Conservation (phyloP, 768 basidiomycete species). For the Dacryopinax primogenitus region DNA sequence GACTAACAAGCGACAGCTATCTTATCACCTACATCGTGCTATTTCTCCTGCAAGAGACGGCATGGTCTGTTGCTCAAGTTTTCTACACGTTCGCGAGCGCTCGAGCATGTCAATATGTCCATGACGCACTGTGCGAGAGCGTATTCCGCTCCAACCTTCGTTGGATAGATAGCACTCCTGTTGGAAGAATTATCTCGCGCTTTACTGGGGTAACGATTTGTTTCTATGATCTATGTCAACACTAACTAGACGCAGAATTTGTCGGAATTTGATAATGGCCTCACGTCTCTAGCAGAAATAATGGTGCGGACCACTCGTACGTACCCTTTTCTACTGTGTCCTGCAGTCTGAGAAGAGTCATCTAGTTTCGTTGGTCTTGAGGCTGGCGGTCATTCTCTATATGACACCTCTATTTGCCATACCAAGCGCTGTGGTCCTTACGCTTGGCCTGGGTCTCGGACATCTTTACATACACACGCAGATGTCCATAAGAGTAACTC, state of each 20-base stretch:
- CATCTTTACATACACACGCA: conserved; percentile 45
- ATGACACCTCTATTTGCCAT: conserved; percentile 28
- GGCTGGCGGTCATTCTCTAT: background rate
- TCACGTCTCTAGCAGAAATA: background rate
- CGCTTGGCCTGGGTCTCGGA: conserved; percentile 36
- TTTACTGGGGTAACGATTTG: conserved; percentile 43
- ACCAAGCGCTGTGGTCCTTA: conserved; percentile 34
- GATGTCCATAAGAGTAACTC: conserved; percentile 32
- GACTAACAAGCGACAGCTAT: background rate
- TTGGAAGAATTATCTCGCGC: conserved; percentile 47
- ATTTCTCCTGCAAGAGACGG: background rate
- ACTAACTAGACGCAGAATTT: background rate
- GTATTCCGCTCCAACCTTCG: conserved; percentile 21
- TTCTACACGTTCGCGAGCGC: background rate
- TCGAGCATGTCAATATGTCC: background rate
- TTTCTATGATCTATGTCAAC: too few species aligned
- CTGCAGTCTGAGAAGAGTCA: background rate
- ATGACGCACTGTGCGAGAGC: background rate
- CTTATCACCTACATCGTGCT: background rate
- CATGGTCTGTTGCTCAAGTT: background rate
- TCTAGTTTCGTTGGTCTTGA: background rate
- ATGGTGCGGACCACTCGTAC: background rate
- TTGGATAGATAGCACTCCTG: conserved; percentile 41
- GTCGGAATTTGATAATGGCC: background rate
- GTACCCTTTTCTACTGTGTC: background rate